These are phyloP conservation scores for Hypomontagnella submonticulosa DNA, from an alignment of 495 filamentous ascomycete species.

Conservation along the genomic window DNA sequence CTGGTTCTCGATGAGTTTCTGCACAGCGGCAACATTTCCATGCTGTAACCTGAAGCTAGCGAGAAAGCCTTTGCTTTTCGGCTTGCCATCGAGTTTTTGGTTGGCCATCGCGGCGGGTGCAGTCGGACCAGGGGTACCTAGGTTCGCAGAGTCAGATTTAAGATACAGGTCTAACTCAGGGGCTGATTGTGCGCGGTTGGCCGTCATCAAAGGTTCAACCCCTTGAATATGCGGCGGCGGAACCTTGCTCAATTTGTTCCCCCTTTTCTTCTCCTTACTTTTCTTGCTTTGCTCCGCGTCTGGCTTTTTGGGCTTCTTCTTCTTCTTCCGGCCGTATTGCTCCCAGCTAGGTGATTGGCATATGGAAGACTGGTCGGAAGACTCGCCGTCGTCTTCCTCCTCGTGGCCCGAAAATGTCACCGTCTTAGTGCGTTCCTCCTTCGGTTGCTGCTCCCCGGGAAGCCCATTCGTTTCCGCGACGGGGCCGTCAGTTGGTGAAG, in stretches of 20 bases:
- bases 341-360: slow-evolving; percentile 69
- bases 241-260: slow-evolving; percentile 52
- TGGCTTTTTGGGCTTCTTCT: slow-evolving; percentile 58
- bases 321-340: slow-evolving; percentile 60
- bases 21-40: slow-evolving; percentile 45
- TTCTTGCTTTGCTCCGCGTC: slow-evolving; percentile 56
- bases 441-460: slow-evolving; percentile 30
- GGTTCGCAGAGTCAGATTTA: slow-evolving; percentile 33
- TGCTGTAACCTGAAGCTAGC: slow-evolving; percentile 45
- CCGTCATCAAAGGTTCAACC: slow-evolving; percentile 34
- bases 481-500: slow-evolving; percentile 32
- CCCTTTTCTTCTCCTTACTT: slow-evolving; percentile 56
- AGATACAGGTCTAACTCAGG: slow-evolving; percentile 37
- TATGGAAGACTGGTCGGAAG: slow-evolving; percentile 63
- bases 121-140: slow-evolving; percentile 24
- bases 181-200: slow-evolving; percentile 41
- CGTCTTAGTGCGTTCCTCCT: slow-evolving; percentile 52
- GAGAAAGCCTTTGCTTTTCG: slow-evolving; percentile 45
- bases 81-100: slow-evolving; percentile 30
- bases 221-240: slow-evolving; percentile 39
- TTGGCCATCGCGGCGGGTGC: slow-evolving; percentile 24
- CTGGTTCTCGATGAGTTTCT: slow-evolving; percentile 41
- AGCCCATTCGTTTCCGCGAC: slow-evolving; percentile 31
- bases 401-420: slow-evolving; percentile 56
- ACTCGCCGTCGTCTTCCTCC: slow-evolving; percentile 49